Percentiles rank a stretch among this genome's conserved stretches.
Conservation (phyloP, 1,284 basidiomycete genomes). For the Moesziomyces sp. region DNA sequence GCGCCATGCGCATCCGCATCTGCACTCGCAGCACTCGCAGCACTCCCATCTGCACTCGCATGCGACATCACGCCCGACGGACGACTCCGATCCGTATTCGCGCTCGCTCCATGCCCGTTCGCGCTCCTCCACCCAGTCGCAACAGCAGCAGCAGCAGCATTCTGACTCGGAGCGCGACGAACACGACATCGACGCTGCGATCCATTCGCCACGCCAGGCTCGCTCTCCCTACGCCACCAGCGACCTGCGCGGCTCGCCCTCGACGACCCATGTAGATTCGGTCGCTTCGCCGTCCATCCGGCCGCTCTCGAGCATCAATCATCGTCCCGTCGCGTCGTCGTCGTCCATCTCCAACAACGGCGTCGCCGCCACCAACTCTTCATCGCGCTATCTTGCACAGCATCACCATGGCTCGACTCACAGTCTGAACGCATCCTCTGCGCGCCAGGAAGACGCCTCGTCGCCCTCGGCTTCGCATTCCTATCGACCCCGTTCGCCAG, state of each 20-base stretch:
- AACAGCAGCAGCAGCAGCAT: slow-evolving; percentile 25
- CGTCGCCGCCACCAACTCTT: neutral
- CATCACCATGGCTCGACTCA: slow-evolving; percentile 28
- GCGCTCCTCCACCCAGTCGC: slow-evolving; percentile 20
- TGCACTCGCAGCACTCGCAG: slow-evolving; percentile 5
- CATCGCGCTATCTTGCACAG: slow-evolving; percentile 19
- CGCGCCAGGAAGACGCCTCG: slow-evolving; percentile 4
- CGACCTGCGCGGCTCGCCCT: slow-evolving; percentile 35
- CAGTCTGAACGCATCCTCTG: slow-evolving; percentile 3
- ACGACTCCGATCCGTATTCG: slow-evolving; percentile 14
- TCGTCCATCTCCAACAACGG: slow-evolving; percentile 3
- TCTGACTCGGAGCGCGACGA: slow-evolving; percentile 25
- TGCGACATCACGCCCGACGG: slow-evolving; percentile 1
- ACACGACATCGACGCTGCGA: slow-evolving; percentile 11
- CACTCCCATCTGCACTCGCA: slow-evolving; percentile 12
- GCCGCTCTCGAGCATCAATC: slow-evolving; percentile 11
- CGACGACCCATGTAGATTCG: slow-evolving; percentile 8
- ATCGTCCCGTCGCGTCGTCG: slow-evolving; percentile 8
- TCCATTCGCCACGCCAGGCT: slow-evolving; percentile 33
- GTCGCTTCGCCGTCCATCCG: slow-evolving; percentile 16
- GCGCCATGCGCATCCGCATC: slow-evolving; percentile 6
- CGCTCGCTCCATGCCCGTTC: slow-evolving; percentile 28
- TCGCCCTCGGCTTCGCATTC: slow-evolving; percentile 15
- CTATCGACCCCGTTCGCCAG: slow-evolving; percentile 22
- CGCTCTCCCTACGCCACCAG: slow-evolving; percentile 35